Evolutionary conservation across 306 rosid species (phyloP).

Genomic region (Acmispon strigosus): DNA sequence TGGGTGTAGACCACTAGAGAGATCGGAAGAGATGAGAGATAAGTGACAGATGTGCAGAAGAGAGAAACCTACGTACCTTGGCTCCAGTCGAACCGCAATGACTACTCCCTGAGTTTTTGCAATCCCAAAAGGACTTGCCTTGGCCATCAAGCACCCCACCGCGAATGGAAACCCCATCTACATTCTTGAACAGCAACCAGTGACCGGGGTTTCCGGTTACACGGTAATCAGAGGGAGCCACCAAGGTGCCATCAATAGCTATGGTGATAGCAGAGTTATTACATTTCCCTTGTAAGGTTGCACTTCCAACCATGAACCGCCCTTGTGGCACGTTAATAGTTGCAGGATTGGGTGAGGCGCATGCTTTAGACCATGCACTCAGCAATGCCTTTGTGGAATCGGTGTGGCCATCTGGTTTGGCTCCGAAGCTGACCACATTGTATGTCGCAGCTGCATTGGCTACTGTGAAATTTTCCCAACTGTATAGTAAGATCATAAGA

Average conservation of each 20-base stretch:
- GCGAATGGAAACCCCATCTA: slow-evolving; percentile 31
- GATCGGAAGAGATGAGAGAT: too few species aligned
- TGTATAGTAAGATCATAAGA: not conserved
- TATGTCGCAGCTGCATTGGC: not conserved
- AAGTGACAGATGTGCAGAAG: too few species aligned
- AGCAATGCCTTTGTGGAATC: slow-evolving; percentile 50
- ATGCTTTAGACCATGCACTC: slow-evolving; percentile 46
- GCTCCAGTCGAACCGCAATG: slow-evolving; percentile 36
- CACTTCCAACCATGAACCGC: slow-evolving; percentile 21
- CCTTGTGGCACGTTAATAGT: slow-evolving; percentile 40
- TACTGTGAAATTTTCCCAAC: not conserved
- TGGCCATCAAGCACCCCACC: slow-evolving; percentile 53
- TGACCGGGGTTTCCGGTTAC: slow-evolving; percentile 1
- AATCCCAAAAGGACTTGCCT: slow-evolving; percentile 42
- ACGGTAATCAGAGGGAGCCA: slow-evolving; percentile 33
- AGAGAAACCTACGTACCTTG: slow-evolving; percentile 41
- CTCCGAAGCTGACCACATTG: slow-evolving; percentile 45
- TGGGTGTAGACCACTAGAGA: too few species aligned
- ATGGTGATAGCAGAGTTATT: slow-evolving; percentile 23
- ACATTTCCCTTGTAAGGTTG: slow-evolving; percentile 25
- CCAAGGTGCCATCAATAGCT: slow-evolving; percentile 38
- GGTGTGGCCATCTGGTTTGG: slow-evolving; percentile 30
- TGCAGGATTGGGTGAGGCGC: slow-evolving; percentile 7
- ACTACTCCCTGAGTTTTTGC: slow-evolving; percentile 32
- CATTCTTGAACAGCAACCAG: slow-evolving; percentile 37